A percentile compares a stretch with the other conserved stretches of the same genome.
phyloP scores from a whole-genome alignment of 1,284 basidiomycete genomes.

The Neotropicomus parvogracilis region DNA sequence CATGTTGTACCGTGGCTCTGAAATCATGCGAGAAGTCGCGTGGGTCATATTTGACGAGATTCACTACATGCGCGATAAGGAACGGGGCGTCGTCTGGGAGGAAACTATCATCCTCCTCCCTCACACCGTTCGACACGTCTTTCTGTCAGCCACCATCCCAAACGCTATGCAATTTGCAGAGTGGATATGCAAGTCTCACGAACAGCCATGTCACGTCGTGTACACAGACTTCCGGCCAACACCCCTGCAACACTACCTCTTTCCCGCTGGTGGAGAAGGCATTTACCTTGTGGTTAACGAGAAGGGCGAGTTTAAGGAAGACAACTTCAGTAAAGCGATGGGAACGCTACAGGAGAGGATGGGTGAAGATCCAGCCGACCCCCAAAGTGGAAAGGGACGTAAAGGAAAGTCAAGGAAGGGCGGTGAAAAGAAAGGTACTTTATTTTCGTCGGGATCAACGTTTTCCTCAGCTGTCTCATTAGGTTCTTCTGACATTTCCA shows the following conservation, averaged over 20 bases:
- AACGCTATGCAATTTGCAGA: slow-evolving; percentile 99
- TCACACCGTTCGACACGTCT: slow-evolving; percentile 95
- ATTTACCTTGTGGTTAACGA: slow-evolving; percentile 99
- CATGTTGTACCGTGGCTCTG: slow-evolving; percentile 98
- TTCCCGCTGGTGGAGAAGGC: slow-evolving; percentile 94
- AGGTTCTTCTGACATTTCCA: slow-evolving; percentile 94
- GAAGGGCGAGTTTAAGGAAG: slow-evolving; percentile 93
- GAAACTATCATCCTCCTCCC: slow-evolving; percentile 97
- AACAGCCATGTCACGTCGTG: slow-evolving; percentile 98
- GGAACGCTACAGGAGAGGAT: slow-evolving; percentile 79
- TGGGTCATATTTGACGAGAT: slow-evolving; percentile 99
- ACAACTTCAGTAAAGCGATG: slow-evolving; percentile 99
- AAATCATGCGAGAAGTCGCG: slow-evolving; percentile 99
- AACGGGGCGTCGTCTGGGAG: slow-evolving; percentile 85
- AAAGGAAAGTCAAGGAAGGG: slow-evolving; percentile 92
- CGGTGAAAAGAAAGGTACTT: slow-evolving; percentile 81
- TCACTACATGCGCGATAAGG: slow-evolving; percentile 99
- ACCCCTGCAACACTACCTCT: slow-evolving; percentile 97
- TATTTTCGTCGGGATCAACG: neutral
- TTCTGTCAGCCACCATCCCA: slow-evolving; percentile 99
- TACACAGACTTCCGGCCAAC: slow-evolving; percentile 99
- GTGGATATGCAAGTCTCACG: slow-evolving; percentile 97
- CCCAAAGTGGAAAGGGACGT: slow-evolving; percentile 74
- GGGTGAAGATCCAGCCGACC: slow-evolving; percentile 93
- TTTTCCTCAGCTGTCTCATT: slow-evolving; percentile 12